Evolutionary conservation across 2,329 filamentous ascomycete species (phyloP), one percentile per base, ranked within the genome.

Genomic region (Coniochaeta prunicola): DNA sequence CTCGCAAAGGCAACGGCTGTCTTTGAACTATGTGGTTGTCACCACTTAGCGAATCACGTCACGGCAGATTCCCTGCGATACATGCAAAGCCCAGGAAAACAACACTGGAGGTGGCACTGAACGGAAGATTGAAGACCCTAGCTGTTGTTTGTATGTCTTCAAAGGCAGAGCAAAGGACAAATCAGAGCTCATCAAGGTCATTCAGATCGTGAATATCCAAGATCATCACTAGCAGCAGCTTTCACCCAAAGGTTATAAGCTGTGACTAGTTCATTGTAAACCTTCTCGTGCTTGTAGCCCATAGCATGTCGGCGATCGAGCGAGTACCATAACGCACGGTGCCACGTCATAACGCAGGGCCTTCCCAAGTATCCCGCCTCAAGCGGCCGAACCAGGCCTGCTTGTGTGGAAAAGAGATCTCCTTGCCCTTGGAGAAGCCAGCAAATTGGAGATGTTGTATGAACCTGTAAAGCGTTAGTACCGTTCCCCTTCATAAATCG

Each of bases 371-470:
- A 64, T 96, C 92, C 61, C 93, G 81, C 59, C 85, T 81, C 63
- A 96, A 81, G 67, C 88, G 89, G 74, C 96, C 89, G 61, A 93
- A 81, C 73, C 92, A 96, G 7, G 91, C 87, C 71, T 96, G 92
- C 73, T 99, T 99, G 71, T 97, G 92, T 1, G 92, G 88, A 63
- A 99, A 92, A 1, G 87, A 83, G 56, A 97, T 81, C 68, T 97
- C 91, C 60, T 86, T 86, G 74, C 96, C 90, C 69, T 91, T 94
- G 64, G 88, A 85, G 70, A 97, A 99, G 0, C 93, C 92, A 0
- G 82, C 80, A 7, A 83, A 75, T 62, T 90, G 82, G 17, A 96
- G 81, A 62, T 93, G 91, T 7, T 79, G 71, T 63, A 88, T 85
- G 59, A 92, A 80, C 65, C 89, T 91, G 64, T 13, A 4, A 15